Base-by-base conservation (phyloP, 2,329 filamentous ascomycete genomes). In the Monosporascus ibericus region DNA sequence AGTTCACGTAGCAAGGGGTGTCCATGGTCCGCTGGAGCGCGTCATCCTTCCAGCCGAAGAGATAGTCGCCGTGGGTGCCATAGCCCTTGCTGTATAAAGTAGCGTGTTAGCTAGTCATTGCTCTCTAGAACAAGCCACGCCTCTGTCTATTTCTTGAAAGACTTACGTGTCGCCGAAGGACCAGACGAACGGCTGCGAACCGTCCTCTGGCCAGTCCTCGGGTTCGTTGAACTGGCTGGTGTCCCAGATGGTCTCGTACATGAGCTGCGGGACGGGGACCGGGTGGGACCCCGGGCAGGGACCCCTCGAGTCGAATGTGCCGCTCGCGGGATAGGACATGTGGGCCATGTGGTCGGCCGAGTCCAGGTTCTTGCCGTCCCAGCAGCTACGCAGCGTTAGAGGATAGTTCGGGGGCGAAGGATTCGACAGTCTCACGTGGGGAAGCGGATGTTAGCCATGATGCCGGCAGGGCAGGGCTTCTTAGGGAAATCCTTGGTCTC, bases 281-380 rank as follows among this genome's bases (percentile, higher is more conserved):
- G 71, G 71, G 51, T 72, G 69, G 0, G 58, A 66, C 0, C 63
- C 65, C 1, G 72, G 71, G 49, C 72, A 74, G 5, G 66, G 62
- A 1, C 69, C 68, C 40, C 68, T 54, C 2, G 68, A 55, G 36
- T 55, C 64, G 52, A 71, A 70, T 18, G 65, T 69, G 1, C 69
- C 71, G 44, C 47, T 66, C 48, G 54, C 65, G 51, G 72, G 70
- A 50, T 75, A 75, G 1, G 75, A 64, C 36, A 75, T 67, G 50
- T 75, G 72, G 51, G 66, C 65, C 55, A 70, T 68, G 50, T 76
- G 73, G 53, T 75, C 70, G 1, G 67, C 66, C 0, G 66, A 68
- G 53, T 76, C 72, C 5, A 75, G 65, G 49, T 73, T 75, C 54
- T 71, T 69, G 30, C 73, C 72, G 48, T 75, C 73, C 73, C 73